Conservation (phyloP, 2,329 filamentous ascomycete genomes). For the Venturia asperata region DNA sequence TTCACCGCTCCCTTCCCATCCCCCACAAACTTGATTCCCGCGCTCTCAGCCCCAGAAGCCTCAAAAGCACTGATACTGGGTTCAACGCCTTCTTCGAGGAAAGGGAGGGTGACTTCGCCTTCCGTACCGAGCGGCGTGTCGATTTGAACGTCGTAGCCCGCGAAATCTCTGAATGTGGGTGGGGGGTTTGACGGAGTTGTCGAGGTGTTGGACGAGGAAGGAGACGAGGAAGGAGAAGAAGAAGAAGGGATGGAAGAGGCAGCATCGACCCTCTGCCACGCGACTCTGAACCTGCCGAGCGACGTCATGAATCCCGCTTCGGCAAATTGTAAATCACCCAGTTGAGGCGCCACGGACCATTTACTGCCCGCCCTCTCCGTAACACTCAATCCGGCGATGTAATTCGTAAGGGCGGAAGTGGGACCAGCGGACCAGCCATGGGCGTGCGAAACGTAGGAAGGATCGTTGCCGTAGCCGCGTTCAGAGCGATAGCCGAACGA, state of each 20-base stretch:
- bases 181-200: background rate
- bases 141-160: constrained; percentile 16
- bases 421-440: constrained; percentile 38
- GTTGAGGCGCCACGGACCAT: constrained; percentile 41
- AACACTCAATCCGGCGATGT: constrained; percentile 39
- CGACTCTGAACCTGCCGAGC: constrained; percentile 37
- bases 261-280: constrained; percentile 27
- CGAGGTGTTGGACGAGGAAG: background rate
- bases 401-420: constrained; percentile 33
- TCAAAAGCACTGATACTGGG: background rate
- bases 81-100: constrained; percentile 10
- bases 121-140: constrained; percentile 16
- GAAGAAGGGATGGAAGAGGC: background rate
- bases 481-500: constrained; percentile 51
- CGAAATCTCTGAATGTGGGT: background rate
- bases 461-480: constrained; percentile 46
- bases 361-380: constrained; percentile 34
- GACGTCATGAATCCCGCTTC: constrained; percentile 42
- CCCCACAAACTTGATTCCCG: background rate
- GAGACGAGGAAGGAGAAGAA: background rate
- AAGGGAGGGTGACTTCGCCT: constrained; percentile 14
- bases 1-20: background rate
- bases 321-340: constrained; percentile 38
- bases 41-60: background rate
- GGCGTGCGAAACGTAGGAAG: constrained; percentile 37